Evolutionary conservation across 768 basidiomycete species (phyloP).

Genomic region (Boletus vinaceobasis): DNA sequence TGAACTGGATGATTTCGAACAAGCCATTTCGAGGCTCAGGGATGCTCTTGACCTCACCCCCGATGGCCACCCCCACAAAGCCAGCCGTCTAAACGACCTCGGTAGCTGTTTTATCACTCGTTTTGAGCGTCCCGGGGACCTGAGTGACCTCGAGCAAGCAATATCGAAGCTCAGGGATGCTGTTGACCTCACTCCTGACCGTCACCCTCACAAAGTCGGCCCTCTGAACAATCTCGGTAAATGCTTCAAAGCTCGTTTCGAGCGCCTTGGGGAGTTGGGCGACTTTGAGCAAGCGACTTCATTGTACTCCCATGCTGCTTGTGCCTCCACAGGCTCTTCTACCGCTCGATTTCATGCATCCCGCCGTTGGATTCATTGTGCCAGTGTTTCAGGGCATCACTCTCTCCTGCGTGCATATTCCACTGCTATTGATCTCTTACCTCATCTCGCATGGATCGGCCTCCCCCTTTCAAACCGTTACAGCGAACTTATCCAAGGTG

Average conservation of each 20-base stretch:
- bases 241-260: too few species aligned
- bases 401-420: background rate
- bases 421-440: background rate
- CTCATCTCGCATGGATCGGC: background rate
- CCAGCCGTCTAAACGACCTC: too few species aligned
- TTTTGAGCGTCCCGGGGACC: background rate
- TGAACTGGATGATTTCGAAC: background rate
- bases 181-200: too few species aligned
- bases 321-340: too few species aligned
- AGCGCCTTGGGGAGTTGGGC: too few species aligned
- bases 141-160: background rate
- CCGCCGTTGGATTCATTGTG: background rate
- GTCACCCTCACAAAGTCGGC: too few species aligned
- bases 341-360: too few species aligned
- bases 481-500: background rate
- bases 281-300: too few species aligned
- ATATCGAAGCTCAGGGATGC: background rate
- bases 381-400: background rate
- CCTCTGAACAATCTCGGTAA: too few species aligned
- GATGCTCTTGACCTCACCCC: too few species aligned
- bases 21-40: background rate
- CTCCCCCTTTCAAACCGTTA: constrained; percentile 1
- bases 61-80: too few species aligned
- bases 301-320: too few species aligned
- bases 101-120: background rate